Conservation (phyloP, 2,329 filamentous ascomycete genomes). For the Fusarium lateritium region DNA sequence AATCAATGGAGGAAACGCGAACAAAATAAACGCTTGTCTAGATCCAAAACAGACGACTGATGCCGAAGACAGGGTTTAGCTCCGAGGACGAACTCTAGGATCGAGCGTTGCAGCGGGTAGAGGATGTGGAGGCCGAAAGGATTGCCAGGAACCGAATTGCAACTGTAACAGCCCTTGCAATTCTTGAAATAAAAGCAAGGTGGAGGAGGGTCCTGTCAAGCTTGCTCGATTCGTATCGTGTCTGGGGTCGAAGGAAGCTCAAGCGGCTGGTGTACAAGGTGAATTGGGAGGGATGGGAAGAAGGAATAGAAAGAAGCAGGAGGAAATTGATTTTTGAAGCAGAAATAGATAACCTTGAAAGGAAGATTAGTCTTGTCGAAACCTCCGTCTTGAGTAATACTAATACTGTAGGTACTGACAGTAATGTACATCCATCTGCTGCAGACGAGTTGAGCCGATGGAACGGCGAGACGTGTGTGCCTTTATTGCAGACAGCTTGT, state of each 20-base stretch:
- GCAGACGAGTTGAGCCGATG: slow-evolving; percentile 66
- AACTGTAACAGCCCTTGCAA: slow-evolving; percentile 31
- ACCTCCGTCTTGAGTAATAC: slow-evolving; percentile 61
- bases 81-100: slow-evolving; percentile 35
- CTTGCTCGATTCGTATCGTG: slow-evolving; percentile 31
- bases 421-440: slow-evolving; percentile 54
- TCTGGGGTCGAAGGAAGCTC: slow-evolving; percentile 15
- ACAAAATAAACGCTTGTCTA: slow-evolving; percentile 46
- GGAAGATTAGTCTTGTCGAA: slow-evolving; percentile 32
- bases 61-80: slow-evolving; percentile 36
- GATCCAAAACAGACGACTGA: slow-evolving; percentile 41
- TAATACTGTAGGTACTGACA: slow-evolving; percentile 17
- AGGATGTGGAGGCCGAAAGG: slow-evolving; percentile 30
- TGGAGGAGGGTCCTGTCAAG: slow-evolving; percentile 30
- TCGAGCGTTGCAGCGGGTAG: slow-evolving; percentile 35
- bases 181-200: slow-evolving; percentile 14
- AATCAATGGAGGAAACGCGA: slow-evolving; percentile 31
- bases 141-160: slow-evolving; percentile 31
- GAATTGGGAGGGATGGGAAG: slow-evolving; percentile 19
- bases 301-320: slow-evolving; percentile 11
- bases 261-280: slow-evolving; percentile 12
- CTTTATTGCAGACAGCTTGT: slow-evolving; percentile 73
- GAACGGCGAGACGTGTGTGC: slow-evolving; percentile 66
- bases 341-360: slow-evolving; percentile 23
- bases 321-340: slow-evolving; percentile 23